phyloP scores from a whole-genome alignment of 2,329 filamentous ascomycete species.

The Paracoccidioides brasiliensis region DNA sequence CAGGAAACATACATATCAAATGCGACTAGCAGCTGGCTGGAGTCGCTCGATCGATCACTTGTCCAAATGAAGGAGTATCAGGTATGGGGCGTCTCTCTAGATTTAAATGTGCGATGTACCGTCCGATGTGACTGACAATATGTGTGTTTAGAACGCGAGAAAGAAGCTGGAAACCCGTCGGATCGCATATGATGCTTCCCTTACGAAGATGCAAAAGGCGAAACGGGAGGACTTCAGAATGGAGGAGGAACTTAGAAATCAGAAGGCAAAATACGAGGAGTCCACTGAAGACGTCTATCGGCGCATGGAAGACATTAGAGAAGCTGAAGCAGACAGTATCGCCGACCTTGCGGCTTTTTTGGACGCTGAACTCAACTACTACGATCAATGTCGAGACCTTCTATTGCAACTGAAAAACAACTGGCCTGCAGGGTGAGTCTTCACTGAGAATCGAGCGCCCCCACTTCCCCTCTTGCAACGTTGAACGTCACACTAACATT shows the following conservation, averaged over 20 bases:
- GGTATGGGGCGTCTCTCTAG: constrained; percentile 40
- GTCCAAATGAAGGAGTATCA: constrained; percentile 98
- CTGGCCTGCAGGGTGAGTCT: constrained; percentile 50
- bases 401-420: constrained; percentile 56
- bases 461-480: neutral
- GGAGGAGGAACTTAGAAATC: constrained; percentile 80
- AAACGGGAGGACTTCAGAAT: constrained; percentile 88
- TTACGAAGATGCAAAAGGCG: constrained; percentile 80
- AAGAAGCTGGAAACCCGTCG: constrained; percentile 89
- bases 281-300: constrained; percentile 81
- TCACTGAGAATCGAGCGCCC: neutral
- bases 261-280: constrained; percentile 95
- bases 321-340: constrained; percentile 73
- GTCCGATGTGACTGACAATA: constrained; percentile 11
- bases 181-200: constrained; percentile 79
- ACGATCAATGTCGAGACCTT: constrained; percentile 80
- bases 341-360: constrained; percentile 68
- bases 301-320: constrained; percentile 93
- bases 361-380: constrained; percentile 79
- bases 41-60: constrained; percentile 77
- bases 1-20: constrained; percentile 73
- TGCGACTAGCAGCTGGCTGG: constrained; percentile 73
- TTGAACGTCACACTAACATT: neutral
- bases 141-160: constrained; percentile 49
- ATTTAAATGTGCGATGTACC: neutral